Evolutionary conservation across 2,329 filamentous ascomycete genomes (phyloP).

Genomic region (Sclerotinia trifoliorum): DNA sequence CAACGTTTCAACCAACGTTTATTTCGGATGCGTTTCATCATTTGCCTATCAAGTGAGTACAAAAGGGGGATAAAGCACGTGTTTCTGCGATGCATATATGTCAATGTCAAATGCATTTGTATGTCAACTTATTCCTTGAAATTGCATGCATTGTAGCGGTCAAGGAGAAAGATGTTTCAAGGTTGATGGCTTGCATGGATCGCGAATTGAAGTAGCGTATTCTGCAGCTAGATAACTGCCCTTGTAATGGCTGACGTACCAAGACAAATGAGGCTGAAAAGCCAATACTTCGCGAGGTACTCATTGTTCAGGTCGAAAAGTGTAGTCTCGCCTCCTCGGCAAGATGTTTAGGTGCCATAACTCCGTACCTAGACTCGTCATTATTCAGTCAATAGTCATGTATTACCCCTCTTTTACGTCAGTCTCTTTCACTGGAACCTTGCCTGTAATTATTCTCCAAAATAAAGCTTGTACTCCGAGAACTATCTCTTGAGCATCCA

Average conservation of each 20-base stretch:
- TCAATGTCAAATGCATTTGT: conserved; percentile 15
- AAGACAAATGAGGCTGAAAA: conserved; percentile 19
- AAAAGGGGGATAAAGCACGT: neutral
- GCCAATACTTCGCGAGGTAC: conserved; percentile 8
- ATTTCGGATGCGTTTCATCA: conserved; percentile 16
- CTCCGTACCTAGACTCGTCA: conserved; percentile 40
- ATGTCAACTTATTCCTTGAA: neutral
- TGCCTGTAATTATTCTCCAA: conserved; percentile 38
- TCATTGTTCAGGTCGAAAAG: conserved; percentile 28
- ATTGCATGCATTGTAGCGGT: conserved; percentile 17
- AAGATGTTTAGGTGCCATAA: conserved; percentile 41
- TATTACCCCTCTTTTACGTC: conserved; percentile 38
- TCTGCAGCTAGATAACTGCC: conserved; percentile 20
- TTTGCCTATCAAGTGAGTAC: neutral
- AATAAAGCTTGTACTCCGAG: conserved; percentile 41
- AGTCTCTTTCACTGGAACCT: conserved; percentile 40
- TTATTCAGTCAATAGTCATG: conserved; percentile 42
- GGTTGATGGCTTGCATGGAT: conserved; percentile 18
- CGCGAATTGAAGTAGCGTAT: conserved; percentile 3
- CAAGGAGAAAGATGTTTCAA: neutral
- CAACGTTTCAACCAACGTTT: conserved; percentile 16
- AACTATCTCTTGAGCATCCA: conserved; percentile 43
- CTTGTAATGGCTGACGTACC: conserved; percentile 15
- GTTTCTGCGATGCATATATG: conserved; percentile 14
- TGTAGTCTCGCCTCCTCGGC: conserved; percentile 36